phyloP scores from a whole-genome alignment of 495 filamentous ascomycete genomes.

The Amorphotheca resinae region DNA sequence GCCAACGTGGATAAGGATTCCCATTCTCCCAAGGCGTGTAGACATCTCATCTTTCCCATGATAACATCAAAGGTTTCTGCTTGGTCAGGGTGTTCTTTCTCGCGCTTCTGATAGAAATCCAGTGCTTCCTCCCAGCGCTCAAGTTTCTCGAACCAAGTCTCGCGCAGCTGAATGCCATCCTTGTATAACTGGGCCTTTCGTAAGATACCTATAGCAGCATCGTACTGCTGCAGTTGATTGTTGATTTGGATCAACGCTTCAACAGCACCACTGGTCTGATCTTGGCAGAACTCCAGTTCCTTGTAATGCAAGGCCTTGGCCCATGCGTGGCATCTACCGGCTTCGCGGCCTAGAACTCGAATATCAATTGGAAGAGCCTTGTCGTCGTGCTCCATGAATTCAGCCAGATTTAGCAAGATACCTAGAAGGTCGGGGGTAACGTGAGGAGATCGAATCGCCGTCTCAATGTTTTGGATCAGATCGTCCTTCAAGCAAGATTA shows the following conservation, averaged over 20 bases:
- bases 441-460: constrained; percentile 79
- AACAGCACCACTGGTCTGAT: constrained; percentile 89
- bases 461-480: constrained; percentile 87
- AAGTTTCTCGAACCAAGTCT: constrained; percentile 98
- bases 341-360: constrained; percentile 79
- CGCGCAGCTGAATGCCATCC: constrained; percentile 79
- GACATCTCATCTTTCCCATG: constrained; percentile 98
- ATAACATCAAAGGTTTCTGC: constrained; percentile 70
- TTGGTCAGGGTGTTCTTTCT: constrained; percentile 49
- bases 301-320: constrained; percentile 98
- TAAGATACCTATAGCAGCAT: constrained; percentile 93
- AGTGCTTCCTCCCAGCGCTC: constrained; percentile 98
- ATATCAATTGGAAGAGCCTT: constrained; percentile 98
- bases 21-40: constrained; percentile 96
- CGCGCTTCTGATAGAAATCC: constrained; percentile 71
- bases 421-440: constrained; percentile 93
- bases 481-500: constrained; percentile 52
- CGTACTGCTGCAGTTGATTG: constrained; percentile 93
- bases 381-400: constrained; percentile 99
- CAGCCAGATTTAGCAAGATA: constrained; percentile 86
- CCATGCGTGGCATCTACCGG: constrained; percentile 90
- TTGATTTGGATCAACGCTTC: constrained; percentile 98
- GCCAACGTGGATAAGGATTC: constrained; percentile 78
- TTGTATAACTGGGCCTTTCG: constrained; percentile 88
- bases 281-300: constrained; percentile 93